These are phyloP conservation scores for Gossypium lobatum DNA, from an alignment of 441 rosid species.

Conservation along the genomic window DNA sequence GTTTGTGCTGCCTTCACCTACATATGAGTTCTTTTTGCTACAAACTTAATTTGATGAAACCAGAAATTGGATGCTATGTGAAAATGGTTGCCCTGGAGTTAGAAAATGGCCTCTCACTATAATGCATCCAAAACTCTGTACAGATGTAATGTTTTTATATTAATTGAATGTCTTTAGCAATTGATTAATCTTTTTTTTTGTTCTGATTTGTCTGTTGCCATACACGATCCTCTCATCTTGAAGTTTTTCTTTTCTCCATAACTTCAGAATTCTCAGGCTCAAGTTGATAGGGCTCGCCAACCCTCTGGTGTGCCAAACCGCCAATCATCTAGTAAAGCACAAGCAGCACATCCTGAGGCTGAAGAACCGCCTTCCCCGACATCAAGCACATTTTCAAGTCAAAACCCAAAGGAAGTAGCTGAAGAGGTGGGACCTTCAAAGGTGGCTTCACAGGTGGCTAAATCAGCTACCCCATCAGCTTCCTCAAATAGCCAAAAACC, in stretches of 20 bases:
- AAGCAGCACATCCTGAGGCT: constrained; percentile 27
- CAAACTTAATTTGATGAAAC: background rate
- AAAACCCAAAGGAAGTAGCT: constrained; percentile 48
- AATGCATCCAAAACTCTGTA: background rate
- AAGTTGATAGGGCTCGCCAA: constrained; percentile 40
- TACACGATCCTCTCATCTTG: background rate
- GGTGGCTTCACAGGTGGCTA: constrained; percentile 31
- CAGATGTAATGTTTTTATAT: background rate
- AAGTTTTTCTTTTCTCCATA: constrained; percentile 11
- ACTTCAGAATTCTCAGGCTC: constrained; percentile 22
- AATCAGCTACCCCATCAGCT: constrained; percentile 22
- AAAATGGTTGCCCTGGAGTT: background rate
- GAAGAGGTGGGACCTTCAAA: constrained; percentile 43
- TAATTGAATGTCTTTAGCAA: background rate
- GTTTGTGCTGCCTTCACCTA: background rate
- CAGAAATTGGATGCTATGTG: background rate
- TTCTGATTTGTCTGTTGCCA: background rate
- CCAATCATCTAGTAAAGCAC: constrained; percentile 32
- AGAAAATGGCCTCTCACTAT: background rate
- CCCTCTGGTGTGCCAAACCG: constrained; percentile 26
- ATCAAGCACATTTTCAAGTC: constrained; percentile 53
- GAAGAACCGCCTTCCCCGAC: constrained; percentile 69
- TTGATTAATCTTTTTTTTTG: constrained; percentile 3
- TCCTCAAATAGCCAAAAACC: constrained; percentile 27
- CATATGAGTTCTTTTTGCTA: background rate